phyloP scores from a whole-genome alignment of 768 basidiomycete species.

The Gyrodon lividus region DNA sequence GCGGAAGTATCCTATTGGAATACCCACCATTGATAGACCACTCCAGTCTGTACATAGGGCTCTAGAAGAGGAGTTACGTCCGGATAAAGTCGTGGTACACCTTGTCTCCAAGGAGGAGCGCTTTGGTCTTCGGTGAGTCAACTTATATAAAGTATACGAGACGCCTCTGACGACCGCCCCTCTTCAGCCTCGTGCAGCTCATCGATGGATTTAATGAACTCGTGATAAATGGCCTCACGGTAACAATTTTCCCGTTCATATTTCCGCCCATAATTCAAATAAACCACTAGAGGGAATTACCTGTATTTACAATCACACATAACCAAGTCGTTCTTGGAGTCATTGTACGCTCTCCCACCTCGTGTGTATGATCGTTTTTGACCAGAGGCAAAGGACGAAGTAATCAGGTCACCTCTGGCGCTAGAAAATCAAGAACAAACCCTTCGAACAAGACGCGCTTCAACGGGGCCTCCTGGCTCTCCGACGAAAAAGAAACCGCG shows the following conservation, averaged over 20 bases:
- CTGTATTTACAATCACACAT: slow-evolving; percentile 75
- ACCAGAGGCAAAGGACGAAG: slow-evolving; percentile 51
- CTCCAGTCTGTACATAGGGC: slow-evolving; percentile 69
- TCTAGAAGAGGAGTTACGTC: slow-evolving; percentile 70
- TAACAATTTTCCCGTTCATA: slow-evolving; percentile 27
- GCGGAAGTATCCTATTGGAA: slow-evolving; percentile 7
- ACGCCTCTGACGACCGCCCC: slow-evolving; percentile 2
- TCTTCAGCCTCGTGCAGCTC: slow-evolving; percentile 68
- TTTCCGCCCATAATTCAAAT: neutral
- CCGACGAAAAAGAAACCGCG: slow-evolving; percentile 30
- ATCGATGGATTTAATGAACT: slow-evolving; percentile 61
- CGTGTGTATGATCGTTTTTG: neutral
- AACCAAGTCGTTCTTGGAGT: slow-evolving; percentile 67
- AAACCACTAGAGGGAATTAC: slow-evolving; percentile 67
- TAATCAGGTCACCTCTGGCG: slow-evolving; percentile 23
- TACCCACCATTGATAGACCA: neutral
- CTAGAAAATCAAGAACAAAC: slow-evolving; percentile 1
- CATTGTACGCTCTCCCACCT: slow-evolving; percentile 48
- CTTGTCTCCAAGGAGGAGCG: slow-evolving; percentile 61
- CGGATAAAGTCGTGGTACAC: slow-evolving; percentile 53
- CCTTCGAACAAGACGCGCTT: slow-evolving; percentile 12
- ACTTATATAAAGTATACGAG: neutral
- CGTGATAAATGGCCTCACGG: slow-evolving; percentile 46
- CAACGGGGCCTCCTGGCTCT: slow-evolving; percentile 20
- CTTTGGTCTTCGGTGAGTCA: slow-evolving; percentile 70